Evolutionary conservation across 164 flowering plant species (phyloP).

Genomic region (Berberis thunbergii): DNA sequence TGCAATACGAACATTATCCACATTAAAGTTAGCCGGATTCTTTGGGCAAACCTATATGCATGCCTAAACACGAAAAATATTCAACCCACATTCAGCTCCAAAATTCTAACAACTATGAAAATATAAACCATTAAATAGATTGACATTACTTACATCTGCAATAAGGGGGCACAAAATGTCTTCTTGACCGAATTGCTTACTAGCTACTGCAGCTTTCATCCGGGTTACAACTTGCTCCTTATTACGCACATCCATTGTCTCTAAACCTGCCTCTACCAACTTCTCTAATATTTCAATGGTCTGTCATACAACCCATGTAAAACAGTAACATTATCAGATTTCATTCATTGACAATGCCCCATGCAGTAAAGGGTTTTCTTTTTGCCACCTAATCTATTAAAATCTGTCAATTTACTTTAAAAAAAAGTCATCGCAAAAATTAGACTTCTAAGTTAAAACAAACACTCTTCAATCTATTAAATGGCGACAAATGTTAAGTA

Average conservation of each 20-base stretch:
- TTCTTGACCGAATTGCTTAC: constrained; percentile 95
- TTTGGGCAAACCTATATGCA: constrained; percentile 98
- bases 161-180: constrained; percentile 66
- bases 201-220: constrained; percentile 89
- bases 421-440: too few species aligned
- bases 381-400: too few species aligned
- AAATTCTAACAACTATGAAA: background rate
- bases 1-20: constrained; percentile 91
- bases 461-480: too few species aligned
- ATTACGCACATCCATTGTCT: constrained; percentile 72
- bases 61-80: constrained; percentile 34
- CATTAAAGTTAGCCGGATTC: constrained; percentile 86
- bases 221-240: constrained; percentile 64
- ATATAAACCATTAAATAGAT: background rate
- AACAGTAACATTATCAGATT: background rate
- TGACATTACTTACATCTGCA: constrained; percentile 59
- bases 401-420: too few species aligned
- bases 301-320: constrained; percentile 20
- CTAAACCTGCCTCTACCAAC: constrained; percentile 78
- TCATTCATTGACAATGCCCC: too few species aligned
- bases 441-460: too few species aligned
- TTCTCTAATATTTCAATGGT: constrained; percentile 56
- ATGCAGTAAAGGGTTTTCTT: too few species aligned
- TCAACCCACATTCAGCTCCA: background rate
- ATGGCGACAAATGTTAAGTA: too few species aligned